A percentile compares a stretch with the other conserved stretches of the same genome.
These are phyloP conservation scores for Tremellales sp. DNA, from an alignment of 1,284 basidiomycete genomes.

Conservation along the genomic window DNA sequence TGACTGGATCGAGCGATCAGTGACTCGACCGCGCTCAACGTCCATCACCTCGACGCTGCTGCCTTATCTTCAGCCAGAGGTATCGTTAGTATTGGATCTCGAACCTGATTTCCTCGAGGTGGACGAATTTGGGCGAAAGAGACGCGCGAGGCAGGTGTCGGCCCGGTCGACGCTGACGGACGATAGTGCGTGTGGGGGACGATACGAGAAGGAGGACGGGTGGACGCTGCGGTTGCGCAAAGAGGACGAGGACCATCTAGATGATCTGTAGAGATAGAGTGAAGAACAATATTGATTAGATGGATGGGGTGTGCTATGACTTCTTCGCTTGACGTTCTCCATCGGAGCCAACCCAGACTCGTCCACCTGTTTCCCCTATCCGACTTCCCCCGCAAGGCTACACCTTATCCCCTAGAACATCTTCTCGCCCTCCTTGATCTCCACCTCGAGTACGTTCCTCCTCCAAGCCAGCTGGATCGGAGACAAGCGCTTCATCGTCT, in stretches of 20 bases:
- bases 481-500: conserved; percentile 9
- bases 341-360: no score
- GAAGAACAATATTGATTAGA: neutral
- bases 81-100: no score
- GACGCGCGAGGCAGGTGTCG: no score
- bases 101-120: neutral
- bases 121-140: neutral
- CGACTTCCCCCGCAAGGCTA: no score
- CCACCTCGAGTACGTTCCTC: conserved; percentile 19
- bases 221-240: conserved; percentile 15
- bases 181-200: neutral
- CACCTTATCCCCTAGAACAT: no score
- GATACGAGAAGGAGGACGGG: neutral
- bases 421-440: conserved; percentile 14
- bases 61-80: no score
- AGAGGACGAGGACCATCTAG: conserved; percentile 13
- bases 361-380: no score
- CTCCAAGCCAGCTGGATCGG: conserved; percentile 14
- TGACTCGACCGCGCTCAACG: neutral
- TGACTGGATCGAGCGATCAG: neutral
- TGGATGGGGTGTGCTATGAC: no score
- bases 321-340: no score
- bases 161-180: neutral
- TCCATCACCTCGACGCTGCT: conserved; percentile 1
- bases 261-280: conserved; percentile 13